Conservation (phyloP, 176 grass and related monocot species). For the Musa beccarii region DNA sequence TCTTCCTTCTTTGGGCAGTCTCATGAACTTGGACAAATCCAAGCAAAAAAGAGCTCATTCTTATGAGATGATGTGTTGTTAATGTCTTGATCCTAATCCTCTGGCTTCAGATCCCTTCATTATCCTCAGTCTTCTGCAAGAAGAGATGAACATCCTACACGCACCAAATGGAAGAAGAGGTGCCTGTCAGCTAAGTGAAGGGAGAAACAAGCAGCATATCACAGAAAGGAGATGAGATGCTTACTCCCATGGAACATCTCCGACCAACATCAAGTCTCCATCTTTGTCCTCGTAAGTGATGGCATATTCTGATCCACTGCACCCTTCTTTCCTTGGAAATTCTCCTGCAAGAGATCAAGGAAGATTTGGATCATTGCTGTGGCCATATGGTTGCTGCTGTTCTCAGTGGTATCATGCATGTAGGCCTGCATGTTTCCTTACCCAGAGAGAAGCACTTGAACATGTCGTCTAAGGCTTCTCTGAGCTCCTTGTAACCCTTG, state of each 20-base stretch:
- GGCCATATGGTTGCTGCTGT: neutral
- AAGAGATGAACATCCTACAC: conserved; percentile 73
- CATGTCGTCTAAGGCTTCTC: conserved; percentile 57
- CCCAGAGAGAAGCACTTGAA: conserved; percentile 46
- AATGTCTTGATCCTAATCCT: conserved; percentile 28
- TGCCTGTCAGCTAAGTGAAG: neutral
- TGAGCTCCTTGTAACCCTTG: conserved; percentile 68
- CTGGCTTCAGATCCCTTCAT: conserved; percentile 70
- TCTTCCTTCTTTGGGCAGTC: too few relatives aligned
- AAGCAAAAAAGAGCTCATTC: too few relatives aligned
- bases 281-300: conserved; percentile 86
- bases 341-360: neutral
- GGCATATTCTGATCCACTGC: conserved; percentile 26
- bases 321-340: neutral
- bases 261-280: conserved; percentile 79
- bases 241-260: conserved; percentile 97
- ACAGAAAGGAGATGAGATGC: conserved; percentile 15
- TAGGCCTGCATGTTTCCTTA: neutral
- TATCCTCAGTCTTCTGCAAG: conserved; percentile 93
- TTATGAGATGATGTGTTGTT: neutral
- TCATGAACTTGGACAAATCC: too few relatives aligned
- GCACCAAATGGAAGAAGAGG: neutral
- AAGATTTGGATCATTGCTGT: neutral
- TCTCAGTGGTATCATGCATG: neutral
- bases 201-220: neutral